Evolutionary conservation across 2,329 filamentous ascomycete species (phyloP).

Genomic region (Botrytis elliptica): DNA sequence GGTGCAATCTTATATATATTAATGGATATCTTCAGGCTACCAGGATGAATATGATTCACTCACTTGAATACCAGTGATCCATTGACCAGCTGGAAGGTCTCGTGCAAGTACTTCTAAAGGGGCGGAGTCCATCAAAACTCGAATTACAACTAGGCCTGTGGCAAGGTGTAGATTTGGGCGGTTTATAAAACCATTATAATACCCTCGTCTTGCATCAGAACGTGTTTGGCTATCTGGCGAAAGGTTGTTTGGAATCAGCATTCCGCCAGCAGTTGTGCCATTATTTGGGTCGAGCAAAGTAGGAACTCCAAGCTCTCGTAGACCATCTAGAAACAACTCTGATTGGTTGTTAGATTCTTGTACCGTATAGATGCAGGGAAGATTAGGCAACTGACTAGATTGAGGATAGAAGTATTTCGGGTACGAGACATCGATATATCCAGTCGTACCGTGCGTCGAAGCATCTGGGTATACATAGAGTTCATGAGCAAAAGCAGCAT

Average conservation of each 20-base stretch:
- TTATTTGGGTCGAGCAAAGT: conserved; percentile 42
- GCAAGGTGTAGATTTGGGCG: conserved; percentile 44
- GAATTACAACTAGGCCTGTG: conserved; percentile 43
- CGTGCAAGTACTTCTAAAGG: conserved; percentile 12
- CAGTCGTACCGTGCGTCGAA: conserved; percentile 40
- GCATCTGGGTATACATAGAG: conserved; percentile 36
- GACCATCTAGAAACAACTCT: conserved; percentile 43
- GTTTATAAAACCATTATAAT: conserved; percentile 41
- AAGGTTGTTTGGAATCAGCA: conserved; percentile 43
- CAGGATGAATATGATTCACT: conserved; percentile 17
- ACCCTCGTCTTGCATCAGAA: conserved; percentile 44
- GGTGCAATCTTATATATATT: conserved; percentile 28
- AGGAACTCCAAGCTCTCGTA: conserved; percentile 43
- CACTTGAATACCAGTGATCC: conserved; percentile 44
- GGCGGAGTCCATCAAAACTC: conserved; percentile 36
- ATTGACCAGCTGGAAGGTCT: conserved; percentile 22
- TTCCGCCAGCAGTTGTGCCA: conserved; percentile 42
- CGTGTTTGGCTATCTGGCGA: conserved; percentile 44
- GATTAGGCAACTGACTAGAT: conserved; percentile 38
- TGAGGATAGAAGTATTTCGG: conserved; percentile 44
- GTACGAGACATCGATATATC: conserved; percentile 43
- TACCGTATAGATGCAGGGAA: too few species aligned
- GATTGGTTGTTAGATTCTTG: conserved; percentile 3
- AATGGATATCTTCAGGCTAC: background rate
- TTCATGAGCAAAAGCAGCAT: conserved; percentile 29